A percentile compares a stretch with the other conserved stretches of the same genome.
Conservation (phyloP, 2,329 filamentous ascomycete genomes). For the Sclerotinia spermophila region DNA sequence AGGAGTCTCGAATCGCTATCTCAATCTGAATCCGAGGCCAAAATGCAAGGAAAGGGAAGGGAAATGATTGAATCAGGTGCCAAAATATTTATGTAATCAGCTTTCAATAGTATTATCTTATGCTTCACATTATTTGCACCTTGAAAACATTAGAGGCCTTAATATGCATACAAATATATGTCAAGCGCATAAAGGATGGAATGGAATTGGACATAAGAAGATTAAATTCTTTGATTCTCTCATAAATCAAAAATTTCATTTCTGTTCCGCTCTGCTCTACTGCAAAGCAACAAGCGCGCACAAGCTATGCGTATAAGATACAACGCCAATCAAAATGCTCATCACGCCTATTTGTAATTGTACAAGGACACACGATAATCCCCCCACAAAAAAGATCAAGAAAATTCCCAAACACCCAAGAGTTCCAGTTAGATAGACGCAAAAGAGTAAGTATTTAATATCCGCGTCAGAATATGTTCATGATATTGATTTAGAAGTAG, state of each 20-base stretch:
- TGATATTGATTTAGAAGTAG: neutral
- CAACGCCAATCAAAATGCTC: conserved; percentile 18
- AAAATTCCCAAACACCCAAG: conserved; percentile 16
- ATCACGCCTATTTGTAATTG: conserved; percentile 14
- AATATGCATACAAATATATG: neutral
- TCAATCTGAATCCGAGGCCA: neutral
- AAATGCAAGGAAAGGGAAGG: neutral
- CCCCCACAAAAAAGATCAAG: conserved; percentile 4
- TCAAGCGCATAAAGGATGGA: neutral
- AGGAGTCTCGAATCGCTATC: neutral
- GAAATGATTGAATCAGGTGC: neutral
- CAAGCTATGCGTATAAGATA: conserved; percentile 17
- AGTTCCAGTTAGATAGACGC: neutral
- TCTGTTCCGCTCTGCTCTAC: neutral
- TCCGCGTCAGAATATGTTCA: neutral
- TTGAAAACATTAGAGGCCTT: too few species aligned
- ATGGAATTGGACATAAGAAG: neutral
- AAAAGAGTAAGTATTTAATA: neutral
- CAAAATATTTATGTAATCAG: neutral
- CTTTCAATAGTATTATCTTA: neutral
- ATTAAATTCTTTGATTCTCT: neutral
- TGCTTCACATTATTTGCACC: neutral
- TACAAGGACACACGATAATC: conserved; percentile 7
- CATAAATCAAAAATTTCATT: neutral
- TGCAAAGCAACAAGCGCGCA: conserved; percentile 17